These are phyloP conservation scores for Castanospermum australe DNA, from an alignment of 306 rosid genomes.

Conservation along the genomic window DNA sequence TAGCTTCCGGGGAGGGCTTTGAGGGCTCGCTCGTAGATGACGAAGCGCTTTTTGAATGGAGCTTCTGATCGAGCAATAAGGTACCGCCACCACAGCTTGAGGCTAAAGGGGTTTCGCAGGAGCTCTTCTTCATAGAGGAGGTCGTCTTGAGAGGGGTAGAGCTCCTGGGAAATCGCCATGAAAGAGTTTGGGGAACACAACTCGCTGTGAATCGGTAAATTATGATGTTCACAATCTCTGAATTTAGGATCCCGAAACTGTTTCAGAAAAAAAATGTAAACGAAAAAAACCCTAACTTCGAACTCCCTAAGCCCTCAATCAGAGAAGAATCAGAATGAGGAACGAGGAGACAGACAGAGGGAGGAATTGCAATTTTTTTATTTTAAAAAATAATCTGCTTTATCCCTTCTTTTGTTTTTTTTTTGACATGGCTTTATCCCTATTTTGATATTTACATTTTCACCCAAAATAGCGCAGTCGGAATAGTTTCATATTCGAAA, in stretches of 20 bases:
- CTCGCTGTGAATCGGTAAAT: not conserved
- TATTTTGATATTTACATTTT: too few relatives aligned
- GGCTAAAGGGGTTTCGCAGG: conserved; percentile 81
- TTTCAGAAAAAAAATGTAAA: not conserved
- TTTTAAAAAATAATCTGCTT: too few relatives aligned
- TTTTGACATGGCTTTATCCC: too few relatives aligned
- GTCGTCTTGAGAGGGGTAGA: conserved; percentile 84
- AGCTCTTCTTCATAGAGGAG: conserved; percentile 88
- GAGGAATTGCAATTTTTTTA: too few relatives aligned
- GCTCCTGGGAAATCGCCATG: conserved; percentile 32
- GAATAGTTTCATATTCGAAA: too few relatives aligned
- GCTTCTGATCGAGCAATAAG: conserved; percentile 75
- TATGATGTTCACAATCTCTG: not conserved
- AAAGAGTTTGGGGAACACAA: not conserved
- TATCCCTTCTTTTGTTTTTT: too few relatives aligned
- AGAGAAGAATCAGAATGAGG: too few relatives aligned
- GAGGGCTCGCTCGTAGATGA: conserved; percentile 84
- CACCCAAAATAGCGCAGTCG: too few relatives aligned
- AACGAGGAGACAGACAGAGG: too few relatives aligned
- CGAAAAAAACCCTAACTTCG: not conserved
- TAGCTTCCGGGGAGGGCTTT: conserved; percentile 91
- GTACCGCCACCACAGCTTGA: conserved; percentile 95
- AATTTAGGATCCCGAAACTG: not conserved
- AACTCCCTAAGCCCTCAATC: too few relatives aligned
- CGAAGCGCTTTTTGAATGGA: conserved; percentile 69